Conservation (phyloP, 2,329 filamentous ascomycete species). For the Fusarium dimerum region DNA sequence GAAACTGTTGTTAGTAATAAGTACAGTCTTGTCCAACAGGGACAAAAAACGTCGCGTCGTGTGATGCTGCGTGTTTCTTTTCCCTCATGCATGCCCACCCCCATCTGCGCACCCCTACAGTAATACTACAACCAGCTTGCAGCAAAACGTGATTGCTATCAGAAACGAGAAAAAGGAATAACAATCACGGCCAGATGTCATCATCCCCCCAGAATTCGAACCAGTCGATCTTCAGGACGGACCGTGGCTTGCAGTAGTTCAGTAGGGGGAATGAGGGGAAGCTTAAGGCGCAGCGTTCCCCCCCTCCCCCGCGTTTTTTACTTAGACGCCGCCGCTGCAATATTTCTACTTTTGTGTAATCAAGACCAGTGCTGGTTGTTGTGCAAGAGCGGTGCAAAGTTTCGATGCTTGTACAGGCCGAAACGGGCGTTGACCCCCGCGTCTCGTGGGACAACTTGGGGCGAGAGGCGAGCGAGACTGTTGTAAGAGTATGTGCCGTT, state of each 20-base stretch:
- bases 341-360: not conserved
- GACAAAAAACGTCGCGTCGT: not conserved
- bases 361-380: too few relatives aligned
- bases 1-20: not conserved
- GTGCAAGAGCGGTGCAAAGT: not conserved
- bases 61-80: not conserved
- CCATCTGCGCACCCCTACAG: not conserved
- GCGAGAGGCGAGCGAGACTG: not conserved
- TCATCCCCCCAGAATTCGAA: conserved; percentile 3
- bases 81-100: not conserved
- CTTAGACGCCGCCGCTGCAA: not conserved
- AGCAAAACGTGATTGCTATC: not conserved
- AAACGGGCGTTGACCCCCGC: not conserved
- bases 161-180: conserved; percentile 1
- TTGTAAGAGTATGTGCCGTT: not conserved
- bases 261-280: conserved; percentile 29
- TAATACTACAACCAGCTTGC: not conserved
- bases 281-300: not conserved
- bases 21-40: not conserved
- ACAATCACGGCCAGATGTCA: conserved; percentile 3
- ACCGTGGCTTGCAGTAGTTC: conserved; percentile 30
- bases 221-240: conserved; percentile 15
- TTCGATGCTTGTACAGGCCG: not conserved
- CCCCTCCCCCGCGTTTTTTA: not conserved
- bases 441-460: not conserved